Base-by-base conservation (phyloP, 169 alveolate species). In the Plasmodium vinckei region DNA sequence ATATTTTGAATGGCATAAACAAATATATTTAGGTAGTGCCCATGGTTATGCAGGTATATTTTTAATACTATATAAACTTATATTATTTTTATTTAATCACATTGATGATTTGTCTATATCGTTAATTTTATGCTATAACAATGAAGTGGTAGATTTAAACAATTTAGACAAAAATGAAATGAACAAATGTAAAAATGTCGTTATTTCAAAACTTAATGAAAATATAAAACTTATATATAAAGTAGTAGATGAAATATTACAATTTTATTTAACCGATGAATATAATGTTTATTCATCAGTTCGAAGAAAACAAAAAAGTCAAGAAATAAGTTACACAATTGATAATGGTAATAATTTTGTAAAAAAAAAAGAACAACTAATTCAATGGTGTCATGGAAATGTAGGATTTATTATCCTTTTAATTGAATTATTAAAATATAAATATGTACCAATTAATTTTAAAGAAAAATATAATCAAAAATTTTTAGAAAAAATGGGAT, bases 361-460 rank as follows among this genome's bases (percentile, higher is more conserved):
- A 33, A 72, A 64, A 63, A 63, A 63, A 77, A 77, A 77, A 12
- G 88, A 77, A 9, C 10, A 25, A 3, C 49, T 77, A 77, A 46
- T 77, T 57, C 88, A 77, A 25, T 77, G 88, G 88, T 77, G 88
- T 21, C 88, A 77, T 64, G 88, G 88, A 1, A 77, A 77, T 51
- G 19, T 64, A 65, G 88, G 88, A 12, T 77, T 63, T n/a, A 42
- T 77, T 46, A 77, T 77, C 13, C 33, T 77, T 63, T 27, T 77
- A 46, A 61, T 77, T 49, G 75, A 77, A 68, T 77, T 77, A 44
- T 51, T 77, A 46, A 61, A 77, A 21, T 77, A 59, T 13, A 42
- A 67, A 13, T 27, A 63, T 63, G 69, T 57, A 53, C 88, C 88
- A 51, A 63, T 10, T 23, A 13, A 63, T 49, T 77, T 77, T 53